Evolutionary conservation across 257 asterid genomes (phyloP).

Genomic region (Solanum appendiculatum): DNA sequence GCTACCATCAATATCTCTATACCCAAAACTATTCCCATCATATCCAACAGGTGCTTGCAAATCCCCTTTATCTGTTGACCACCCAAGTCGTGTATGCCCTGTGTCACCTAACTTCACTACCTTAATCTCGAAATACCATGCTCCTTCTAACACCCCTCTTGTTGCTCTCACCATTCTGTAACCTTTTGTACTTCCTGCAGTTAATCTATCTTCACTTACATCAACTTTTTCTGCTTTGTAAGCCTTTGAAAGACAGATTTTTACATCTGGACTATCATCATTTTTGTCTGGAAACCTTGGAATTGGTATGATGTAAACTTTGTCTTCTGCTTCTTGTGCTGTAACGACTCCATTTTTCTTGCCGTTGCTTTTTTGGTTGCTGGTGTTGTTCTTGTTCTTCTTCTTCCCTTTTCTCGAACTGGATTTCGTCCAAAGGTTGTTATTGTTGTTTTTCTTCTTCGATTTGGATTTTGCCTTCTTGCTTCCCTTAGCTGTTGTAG

Average conservation of each 20-base stretch:
- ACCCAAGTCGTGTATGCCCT: conserved; percentile 89
- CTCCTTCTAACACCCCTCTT: conserved; percentile 77
- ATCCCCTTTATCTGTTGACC: conserved; percentile 96
- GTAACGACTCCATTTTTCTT: conserved; percentile 21
- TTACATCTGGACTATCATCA: conserved; percentile 53
- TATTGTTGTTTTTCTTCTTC: conserved; percentile 79
- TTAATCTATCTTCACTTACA: conserved; percentile 76
- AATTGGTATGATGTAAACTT: conserved; percentile 62
- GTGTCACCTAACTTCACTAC: conserved; percentile 79
- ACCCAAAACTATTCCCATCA: conserved; percentile 88
- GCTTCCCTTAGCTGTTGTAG: conserved; percentile 7
- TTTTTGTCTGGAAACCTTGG: conserved; percentile 75
- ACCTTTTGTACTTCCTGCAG: conserved; percentile 91
- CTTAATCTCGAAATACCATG: conserved; percentile 92
- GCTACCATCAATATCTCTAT: conserved; percentile 86
- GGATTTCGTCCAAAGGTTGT: conserved; percentile 68
- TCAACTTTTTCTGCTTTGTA: conserved; percentile 95
- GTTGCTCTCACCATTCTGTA: conserved; percentile 97
- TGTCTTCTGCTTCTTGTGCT: conserved; percentile 37
- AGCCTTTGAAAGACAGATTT: conserved; percentile 74
- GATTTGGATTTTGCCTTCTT: conserved; percentile 57
- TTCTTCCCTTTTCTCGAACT: conserved; percentile 72
- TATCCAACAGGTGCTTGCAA: conserved; percentile 97
- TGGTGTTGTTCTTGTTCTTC: conserved; percentile 47
- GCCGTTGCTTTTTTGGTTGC: conserved; percentile 12